Evolutionary conservation across 257 asterid species (phyloP), one percentile per base, ranked within the genome.

Genomic region (Solanum raphanifolium): DNA sequence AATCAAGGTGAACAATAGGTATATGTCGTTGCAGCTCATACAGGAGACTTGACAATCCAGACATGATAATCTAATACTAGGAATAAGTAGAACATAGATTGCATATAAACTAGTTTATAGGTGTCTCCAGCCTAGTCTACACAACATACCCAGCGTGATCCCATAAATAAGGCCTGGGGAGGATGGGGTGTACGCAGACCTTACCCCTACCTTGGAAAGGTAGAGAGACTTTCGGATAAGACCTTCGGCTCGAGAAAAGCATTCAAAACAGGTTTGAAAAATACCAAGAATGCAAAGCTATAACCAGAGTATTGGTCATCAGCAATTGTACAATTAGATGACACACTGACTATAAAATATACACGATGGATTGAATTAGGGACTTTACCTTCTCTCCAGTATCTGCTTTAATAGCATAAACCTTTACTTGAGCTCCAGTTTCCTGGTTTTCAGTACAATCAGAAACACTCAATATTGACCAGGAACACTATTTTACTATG

Each of bases 371-470:
- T 43, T 79, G 15, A 13, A 36, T 86, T 83, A 32, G 84, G 13
- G 46, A 90, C 76, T 72, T 88, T 95, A 96, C 98, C 98, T 94
- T 95, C 79, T 88, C 92, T 90, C 92, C 92, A 2, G 94, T 87
- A 84, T 92, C 95, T 46, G 92, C 89, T 87, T 93, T 94, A 43
- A 89, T 92, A 87, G 96, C 99, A 91, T 91, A 96, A 87, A 95
- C 95, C 91, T 91, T 96, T 90, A 96, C 89, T 89, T 92, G 94
- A 85, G 99, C 96, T 92, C 99, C 99, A 60, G 98, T 96, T 91
- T 96, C 99, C 99, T 96, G 94, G 90, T 91, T 89, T 76, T 65
- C 86, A 83, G 83, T 27, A 35, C 23, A 73, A 39, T 73, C 8
- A n/a, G 55, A 60, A 65, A 13, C 69, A 10, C n/a, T 86, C 29